Conservation (phyloP, 2,329 filamentous ascomycete species). For the Fusarium albosuccineum region DNA sequence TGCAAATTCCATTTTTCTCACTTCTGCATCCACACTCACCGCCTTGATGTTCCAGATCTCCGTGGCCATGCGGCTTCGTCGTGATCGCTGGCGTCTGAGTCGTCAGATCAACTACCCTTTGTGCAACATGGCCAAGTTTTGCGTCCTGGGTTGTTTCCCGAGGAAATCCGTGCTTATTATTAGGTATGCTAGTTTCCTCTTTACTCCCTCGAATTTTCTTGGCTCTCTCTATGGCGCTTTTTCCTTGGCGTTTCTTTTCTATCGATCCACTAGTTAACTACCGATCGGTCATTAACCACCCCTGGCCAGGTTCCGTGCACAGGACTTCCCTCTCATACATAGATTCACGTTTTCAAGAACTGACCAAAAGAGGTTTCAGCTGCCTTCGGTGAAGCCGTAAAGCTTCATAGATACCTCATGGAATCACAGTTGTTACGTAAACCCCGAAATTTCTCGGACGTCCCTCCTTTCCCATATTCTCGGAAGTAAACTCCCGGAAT, state of each 20-base stretch:
- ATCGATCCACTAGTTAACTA: no score
- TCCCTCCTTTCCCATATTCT: no score
- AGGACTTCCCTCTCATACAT: not conserved
- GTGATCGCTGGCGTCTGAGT: conserved; percentile 8
- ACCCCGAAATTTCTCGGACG: no score
- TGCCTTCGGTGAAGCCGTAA: not conserved
- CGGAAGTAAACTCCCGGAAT: no score
- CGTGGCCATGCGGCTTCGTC: not conserved
- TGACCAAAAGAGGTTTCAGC: not conserved
- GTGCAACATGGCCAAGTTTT: not conserved
- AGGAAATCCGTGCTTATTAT: not conserved
- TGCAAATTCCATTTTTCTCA: not conserved
- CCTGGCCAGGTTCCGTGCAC: not conserved
- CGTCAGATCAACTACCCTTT: not conserved
- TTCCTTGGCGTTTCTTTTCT: not conserved
- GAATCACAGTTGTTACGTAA: no score
- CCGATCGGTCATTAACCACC: no score
- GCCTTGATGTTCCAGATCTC: conserved; percentile 10
- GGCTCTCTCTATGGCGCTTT: not conserved
- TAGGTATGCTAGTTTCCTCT: not conserved
- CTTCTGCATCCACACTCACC: not conserved
- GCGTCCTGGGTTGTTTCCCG: not conserved
- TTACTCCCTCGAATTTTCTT: not conserved
- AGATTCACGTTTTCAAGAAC: not conserved
- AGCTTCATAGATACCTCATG: no score